Percentiles rank a stretch among this genome's conserved stretches.
Conservation (phyloP, 352 stramenopile species). For the Pythium dissimile region DNA sequence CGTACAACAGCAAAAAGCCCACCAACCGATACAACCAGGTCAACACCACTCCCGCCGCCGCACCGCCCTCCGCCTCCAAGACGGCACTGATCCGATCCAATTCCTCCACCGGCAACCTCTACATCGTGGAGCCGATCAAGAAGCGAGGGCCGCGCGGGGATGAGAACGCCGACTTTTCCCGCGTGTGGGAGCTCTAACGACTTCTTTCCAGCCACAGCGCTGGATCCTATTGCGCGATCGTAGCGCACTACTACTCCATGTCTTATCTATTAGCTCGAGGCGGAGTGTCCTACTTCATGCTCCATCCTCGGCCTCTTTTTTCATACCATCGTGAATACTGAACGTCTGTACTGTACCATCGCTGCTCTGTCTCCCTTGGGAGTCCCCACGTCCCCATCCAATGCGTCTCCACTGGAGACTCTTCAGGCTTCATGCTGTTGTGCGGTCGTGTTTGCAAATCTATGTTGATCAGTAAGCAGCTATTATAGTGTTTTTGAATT, state of each 20-base stretch:
- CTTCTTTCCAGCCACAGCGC: not conserved
- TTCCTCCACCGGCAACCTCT: conserved; percentile 13
- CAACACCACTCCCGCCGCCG: not conserved
- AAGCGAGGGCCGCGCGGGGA: not conserved
- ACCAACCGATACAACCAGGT: conserved; percentile 22
- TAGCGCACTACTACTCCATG: not conserved
- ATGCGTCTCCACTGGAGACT: no score
- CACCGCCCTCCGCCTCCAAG: not conserved
- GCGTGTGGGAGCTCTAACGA: conserved; percentile 16
- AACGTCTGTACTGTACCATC: no score
- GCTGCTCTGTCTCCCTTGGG: no score
- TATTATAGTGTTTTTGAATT: no score
- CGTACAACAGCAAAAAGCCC: conserved; percentile 23
- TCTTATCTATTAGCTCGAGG: not conserved
- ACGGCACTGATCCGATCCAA: not conserved
- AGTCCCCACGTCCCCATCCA: no score
- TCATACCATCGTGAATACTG: no score
- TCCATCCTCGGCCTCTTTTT: not conserved
- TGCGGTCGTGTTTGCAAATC: no score
- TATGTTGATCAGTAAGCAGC: no score
- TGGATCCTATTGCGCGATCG: not conserved
- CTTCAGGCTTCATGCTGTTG: no score
- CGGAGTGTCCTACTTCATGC: no score
- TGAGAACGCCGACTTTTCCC: conserved; percentile 1
- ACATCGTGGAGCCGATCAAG: conserved; percentile 6